These are phyloP conservation scores for Sporothrix protearum DNA, from an alignment of 2,329 filamentous ascomycete species.

Conservation along the genomic window DNA sequence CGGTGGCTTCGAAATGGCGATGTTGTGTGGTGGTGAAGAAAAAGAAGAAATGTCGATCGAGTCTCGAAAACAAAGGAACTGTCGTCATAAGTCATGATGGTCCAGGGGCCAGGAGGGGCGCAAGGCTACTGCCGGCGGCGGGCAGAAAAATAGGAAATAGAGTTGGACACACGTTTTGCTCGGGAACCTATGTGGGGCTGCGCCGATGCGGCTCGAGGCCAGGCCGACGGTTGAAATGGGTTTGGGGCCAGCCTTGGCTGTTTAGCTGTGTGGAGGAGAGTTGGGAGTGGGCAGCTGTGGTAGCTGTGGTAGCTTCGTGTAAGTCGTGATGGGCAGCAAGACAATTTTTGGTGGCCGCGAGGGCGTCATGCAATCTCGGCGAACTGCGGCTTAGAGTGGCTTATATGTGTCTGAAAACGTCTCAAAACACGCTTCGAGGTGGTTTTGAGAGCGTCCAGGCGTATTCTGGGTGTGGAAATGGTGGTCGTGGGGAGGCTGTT, in stretches of 20 bases:
- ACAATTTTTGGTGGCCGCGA: background rate
- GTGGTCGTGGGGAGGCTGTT: background rate
- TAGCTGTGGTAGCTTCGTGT: slow-evolving; percentile 11
- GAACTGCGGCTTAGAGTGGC: background rate
- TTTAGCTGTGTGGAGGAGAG: background rate
- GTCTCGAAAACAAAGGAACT: slow-evolving; percentile 4
- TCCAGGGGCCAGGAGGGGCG: slow-evolving; percentile 5
- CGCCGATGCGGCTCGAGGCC: slow-evolving; percentile 27
- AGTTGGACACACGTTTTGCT: slow-evolving; percentile 21
- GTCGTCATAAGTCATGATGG: slow-evolving; percentile 17
- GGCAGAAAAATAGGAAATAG: slow-evolving; percentile 23
- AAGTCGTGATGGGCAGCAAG: slow-evolving; percentile 10
- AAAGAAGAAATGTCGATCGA: background rate
- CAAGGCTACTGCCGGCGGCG: slow-evolving; percentile 17
- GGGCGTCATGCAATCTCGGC: background rate
- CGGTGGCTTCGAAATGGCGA: background rate
- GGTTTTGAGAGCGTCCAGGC: background rate
- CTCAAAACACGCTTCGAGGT: background rate
- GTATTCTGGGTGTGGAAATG: background rate
- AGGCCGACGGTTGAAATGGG: slow-evolving; percentile 13
- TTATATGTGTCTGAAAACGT: background rate
- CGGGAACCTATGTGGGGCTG: slow-evolving; percentile 28
- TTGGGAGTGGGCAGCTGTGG: slow-evolving; percentile 1
- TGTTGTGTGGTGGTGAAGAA: background rate
- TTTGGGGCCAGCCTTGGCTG: slow-evolving; percentile 15